Percentiles rank a stretch among this genome's conserved stretches.
Evolutionary conservation across 352 stramenopile species (phyloP).

Genomic region (Phytophthora ramorum): DNA sequence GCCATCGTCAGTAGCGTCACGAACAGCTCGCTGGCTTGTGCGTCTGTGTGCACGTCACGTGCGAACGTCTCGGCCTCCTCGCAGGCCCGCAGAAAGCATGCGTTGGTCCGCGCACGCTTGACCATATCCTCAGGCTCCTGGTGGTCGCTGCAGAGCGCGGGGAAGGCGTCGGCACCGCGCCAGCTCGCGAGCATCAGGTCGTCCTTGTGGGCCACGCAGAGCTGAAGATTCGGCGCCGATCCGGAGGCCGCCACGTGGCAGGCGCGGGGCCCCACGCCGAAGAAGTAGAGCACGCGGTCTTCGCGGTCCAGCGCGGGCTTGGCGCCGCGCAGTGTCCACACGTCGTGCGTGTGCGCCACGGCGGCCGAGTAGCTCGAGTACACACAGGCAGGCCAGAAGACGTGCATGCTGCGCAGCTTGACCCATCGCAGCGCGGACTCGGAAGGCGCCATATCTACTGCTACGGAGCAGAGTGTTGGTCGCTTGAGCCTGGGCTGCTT

Average conservation of each 20-base stretch:
- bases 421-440: constrained; percentile 50
- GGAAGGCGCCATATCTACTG: constrained; percentile 9
- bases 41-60: constrained; percentile 34
- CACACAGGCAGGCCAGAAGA: constrained; percentile 79
- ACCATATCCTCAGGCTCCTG: constrained; percentile 45
- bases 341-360: constrained; percentile 54
- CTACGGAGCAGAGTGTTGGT: background rate
- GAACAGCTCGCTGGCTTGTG: constrained; percentile 41
- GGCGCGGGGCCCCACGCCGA: constrained; percentile 60
- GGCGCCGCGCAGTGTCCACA: constrained; percentile 39
- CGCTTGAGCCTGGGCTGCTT: background rate
- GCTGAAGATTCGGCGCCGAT: constrained; percentile 54
- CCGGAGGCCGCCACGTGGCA: constrained; percentile 37
- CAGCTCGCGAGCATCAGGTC: constrained; percentile 42
- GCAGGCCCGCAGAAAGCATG: constrained; percentile 59
- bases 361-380: constrained; percentile 68
- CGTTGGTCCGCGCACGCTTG: constrained; percentile 48
- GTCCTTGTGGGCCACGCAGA: constrained; percentile 52
- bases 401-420: constrained; percentile 54
- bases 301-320: constrained; percentile 70
- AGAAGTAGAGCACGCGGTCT: constrained; percentile 84
- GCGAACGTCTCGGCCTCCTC: constrained; percentile 50
- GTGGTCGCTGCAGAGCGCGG: constrained; percentile 41
- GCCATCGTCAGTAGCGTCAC: constrained; percentile 40
- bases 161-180: constrained; percentile 39